Conservation (phyloP, 2,329 filamentous ascomycete species). For the Aspergillus unguis region DNA sequence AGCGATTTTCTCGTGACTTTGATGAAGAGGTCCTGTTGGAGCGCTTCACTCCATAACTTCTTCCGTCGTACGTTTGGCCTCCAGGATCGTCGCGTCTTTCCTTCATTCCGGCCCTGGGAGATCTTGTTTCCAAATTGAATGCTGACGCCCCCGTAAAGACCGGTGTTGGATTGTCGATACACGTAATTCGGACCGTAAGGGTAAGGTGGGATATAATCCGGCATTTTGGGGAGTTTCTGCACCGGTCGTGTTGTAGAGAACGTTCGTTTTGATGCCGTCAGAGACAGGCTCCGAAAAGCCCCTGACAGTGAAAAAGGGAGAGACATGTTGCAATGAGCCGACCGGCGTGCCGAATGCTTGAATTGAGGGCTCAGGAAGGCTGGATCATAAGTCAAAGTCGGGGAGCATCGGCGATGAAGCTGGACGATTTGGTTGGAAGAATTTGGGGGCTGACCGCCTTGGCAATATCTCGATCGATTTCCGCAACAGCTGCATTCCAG, state of each 20-base stretch:
- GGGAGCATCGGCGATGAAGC: not conserved
- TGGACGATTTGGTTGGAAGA: constrained; percentile 23
- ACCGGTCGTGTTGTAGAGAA: constrained; percentile 37
- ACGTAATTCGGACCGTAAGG: constrained; percentile 44
- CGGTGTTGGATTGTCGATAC: constrained; percentile 47
- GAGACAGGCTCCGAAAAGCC: constrained; percentile 39
- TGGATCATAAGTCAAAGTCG: constrained; percentile 15
- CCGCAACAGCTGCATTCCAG: constrained; percentile 18
- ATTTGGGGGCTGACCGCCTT: constrained; percentile 40
- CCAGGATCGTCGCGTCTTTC: constrained; percentile 49
- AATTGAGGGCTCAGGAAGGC: constrained; percentile 10
- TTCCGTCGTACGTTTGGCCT: constrained; percentile 49
- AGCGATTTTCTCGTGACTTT: constrained; percentile 47
- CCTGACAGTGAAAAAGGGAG: constrained; percentile 35
- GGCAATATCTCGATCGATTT: constrained; percentile 11
- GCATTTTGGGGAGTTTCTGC: constrained; percentile 33
- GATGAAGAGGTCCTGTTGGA: constrained; percentile 43
- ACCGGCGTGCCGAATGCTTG: constrained; percentile 31
- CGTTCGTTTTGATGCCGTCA: constrained; percentile 35
- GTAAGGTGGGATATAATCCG: constrained; percentile 44
- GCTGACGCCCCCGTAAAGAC: constrained; percentile 46
- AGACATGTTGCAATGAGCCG: constrained; percentile 29
- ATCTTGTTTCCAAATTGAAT: constrained; percentile 52
- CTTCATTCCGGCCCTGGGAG: constrained; percentile 47
- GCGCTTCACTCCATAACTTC: constrained; percentile 45